phyloP scores from a whole-genome alignment of 23 red algal species.

The Gracilaria caudata region DNA sequence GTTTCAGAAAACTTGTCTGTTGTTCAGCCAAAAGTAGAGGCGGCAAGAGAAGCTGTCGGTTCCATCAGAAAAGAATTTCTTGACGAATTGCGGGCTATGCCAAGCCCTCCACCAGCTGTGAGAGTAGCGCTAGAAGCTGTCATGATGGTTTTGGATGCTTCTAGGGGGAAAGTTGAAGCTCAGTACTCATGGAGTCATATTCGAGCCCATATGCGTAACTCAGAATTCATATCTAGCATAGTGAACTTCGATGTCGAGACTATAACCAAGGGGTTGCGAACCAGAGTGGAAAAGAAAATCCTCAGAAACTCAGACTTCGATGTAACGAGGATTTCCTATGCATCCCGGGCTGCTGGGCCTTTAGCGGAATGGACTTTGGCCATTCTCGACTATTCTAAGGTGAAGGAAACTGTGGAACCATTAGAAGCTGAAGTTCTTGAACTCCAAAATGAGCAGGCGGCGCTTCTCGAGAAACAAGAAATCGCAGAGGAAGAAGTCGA shows the following conservation, averaged over 20 bases:
- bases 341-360: constrained; percentile 63
- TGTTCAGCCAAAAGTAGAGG: constrained; percentile 67
- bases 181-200: constrained; percentile 55
- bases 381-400: constrained; percentile 48
- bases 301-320: constrained; percentile 53
- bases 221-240: constrained; percentile 68
- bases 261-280: constrained; percentile 17
- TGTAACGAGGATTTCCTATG: constrained; percentile 45
- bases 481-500: constrained; percentile 36
- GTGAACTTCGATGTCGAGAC: constrained; percentile 59
- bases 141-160: constrained; percentile 66
- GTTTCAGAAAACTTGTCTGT: constrained; percentile 48
- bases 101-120: constrained; percentile 68
- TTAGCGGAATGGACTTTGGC: constrained; percentile 78
- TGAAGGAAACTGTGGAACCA: constrained; percentile 54
- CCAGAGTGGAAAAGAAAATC: constrained; percentile 50
- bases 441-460: constrained; percentile 55
- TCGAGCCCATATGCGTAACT: constrained; percentile 60
- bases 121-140: constrained; percentile 68
- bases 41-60: constrained; percentile 60
- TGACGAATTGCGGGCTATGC: constrained; percentile 75
- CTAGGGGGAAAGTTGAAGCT: constrained; percentile 1
- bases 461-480: constrained; percentile 54
- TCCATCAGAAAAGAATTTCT: constrained; percentile 70
- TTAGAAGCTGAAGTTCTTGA: constrained; percentile 59